Conservation (phyloP, 2,329 filamentous ascomycete genomes). For the Decorospora gaudefroyi region DNA sequence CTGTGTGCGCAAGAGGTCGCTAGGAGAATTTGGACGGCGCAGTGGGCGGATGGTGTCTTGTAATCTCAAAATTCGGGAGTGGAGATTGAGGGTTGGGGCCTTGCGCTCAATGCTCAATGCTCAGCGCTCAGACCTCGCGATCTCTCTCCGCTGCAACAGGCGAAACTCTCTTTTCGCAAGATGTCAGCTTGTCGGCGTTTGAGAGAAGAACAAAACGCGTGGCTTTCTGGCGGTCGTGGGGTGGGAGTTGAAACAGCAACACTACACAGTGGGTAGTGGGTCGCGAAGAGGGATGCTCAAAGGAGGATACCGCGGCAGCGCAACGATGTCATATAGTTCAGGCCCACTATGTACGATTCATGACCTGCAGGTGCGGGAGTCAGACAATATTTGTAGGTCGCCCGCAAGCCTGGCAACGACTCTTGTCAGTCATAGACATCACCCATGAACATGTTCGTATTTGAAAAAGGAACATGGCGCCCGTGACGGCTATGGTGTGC, state of each 20-base stretch:
- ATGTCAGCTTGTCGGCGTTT: background rate
- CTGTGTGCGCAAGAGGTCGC: conserved; percentile 18
- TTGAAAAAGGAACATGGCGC: conserved; percentile 7
- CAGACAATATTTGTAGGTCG: conserved; percentile 15
- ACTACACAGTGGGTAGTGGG: conserved; percentile 1
- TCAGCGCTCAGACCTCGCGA: conserved; percentile 23
- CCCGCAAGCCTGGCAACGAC: conserved; percentile 4
- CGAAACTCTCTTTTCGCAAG: background rate
- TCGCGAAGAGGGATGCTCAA: conserved; percentile 9
- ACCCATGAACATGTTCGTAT: conserved; percentile 1
- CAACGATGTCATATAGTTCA: conserved; percentile 17
- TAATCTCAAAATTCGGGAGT: conserved; percentile 16
- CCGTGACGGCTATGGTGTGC: conserved; percentile 13
- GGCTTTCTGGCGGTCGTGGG: conserved; percentile 5
- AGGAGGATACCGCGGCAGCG: conserved; percentile 16
- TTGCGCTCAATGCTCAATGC: conserved; percentile 10
- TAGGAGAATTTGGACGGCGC: conserved; percentile 11
- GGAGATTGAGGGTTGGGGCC: conserved; percentile 24
- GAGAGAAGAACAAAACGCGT: conserved; percentile 3
- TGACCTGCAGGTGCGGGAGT: conserved; percentile 21
- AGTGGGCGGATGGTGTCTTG: conserved; percentile 19
- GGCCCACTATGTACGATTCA: conserved; percentile 21
- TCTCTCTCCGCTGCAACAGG: conserved; percentile 1
- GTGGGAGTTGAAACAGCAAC: background rate
- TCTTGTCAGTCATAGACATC: background rate